Evolutionary conservation across 2,329 filamentous ascomycete genomes (phyloP).

Genomic region (Didymella arachidicola): DNA sequence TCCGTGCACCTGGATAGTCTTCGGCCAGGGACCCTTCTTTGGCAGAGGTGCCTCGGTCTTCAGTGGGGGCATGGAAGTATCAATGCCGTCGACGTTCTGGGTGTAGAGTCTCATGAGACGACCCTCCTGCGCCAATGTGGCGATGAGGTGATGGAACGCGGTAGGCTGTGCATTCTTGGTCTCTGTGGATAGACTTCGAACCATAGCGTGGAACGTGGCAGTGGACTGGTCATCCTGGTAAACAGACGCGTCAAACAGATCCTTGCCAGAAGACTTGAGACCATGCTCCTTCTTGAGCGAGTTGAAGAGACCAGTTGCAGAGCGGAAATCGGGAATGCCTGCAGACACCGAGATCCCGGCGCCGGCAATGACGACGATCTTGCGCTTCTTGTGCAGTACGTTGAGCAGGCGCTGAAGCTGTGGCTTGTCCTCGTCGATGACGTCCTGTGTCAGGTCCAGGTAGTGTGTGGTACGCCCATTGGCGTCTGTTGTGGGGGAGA

Average conservation of each 20-base stretch:
- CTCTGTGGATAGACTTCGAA: conserved; percentile 83
- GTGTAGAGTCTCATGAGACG: conserved; percentile 90
- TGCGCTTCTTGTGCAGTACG: conserved; percentile 85
- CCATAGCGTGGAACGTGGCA: conserved; percentile 93
- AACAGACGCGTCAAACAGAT: conserved; percentile 95
- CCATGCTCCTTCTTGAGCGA: conserved; percentile 86
- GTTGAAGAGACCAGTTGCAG: conserved; percentile 86
- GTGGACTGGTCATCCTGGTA: conserved; percentile 92
- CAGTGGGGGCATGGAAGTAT: conserved; percentile 81
- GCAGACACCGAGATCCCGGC: conserved; percentile 97
- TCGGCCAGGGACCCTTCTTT: conserved; percentile 88
- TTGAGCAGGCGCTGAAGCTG: conserved; percentile 75
- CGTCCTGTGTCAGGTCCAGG: conserved; percentile 71
- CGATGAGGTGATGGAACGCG: conserved; percentile 90
- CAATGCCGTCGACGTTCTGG: conserved; percentile 96
- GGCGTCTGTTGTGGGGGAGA: conserved; percentile 45
- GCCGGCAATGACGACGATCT: conserved; percentile 95
- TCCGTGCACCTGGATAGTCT: conserved; percentile 91
- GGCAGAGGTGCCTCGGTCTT: conserved; percentile 82
- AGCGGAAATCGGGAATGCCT: conserved; percentile 96
- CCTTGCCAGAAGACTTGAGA: conserved; percentile 90
- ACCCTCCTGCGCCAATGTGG: conserved; percentile 85
- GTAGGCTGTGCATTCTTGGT: conserved; percentile 82
- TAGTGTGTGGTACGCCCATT: conserved; percentile 81
- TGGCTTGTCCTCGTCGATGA: conserved; percentile 64